Evolutionary conservation across 495 filamentous ascomycete genomes (phyloP), one percentile per base, ranked within the genome.

Genomic region (Poronia punctata): DNA sequence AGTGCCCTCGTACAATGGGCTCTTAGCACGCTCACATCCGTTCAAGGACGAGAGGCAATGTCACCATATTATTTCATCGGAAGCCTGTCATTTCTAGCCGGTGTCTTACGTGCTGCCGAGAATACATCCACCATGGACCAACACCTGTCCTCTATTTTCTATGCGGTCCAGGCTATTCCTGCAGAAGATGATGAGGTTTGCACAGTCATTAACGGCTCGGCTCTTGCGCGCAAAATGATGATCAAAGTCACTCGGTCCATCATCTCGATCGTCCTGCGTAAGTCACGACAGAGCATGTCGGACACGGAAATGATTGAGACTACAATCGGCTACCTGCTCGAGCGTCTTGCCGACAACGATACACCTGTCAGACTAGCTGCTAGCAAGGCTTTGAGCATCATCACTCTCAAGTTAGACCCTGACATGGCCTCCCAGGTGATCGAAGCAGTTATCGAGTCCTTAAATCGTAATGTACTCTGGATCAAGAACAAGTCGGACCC

Each of bases 361-460:
- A 96, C 89, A 0, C 83, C 85, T 5, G 86, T 97, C 20, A 72
- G 92, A 25, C 77, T 93, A 58, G 83, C 90, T 23, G 85, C 90
- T 7, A 93, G 87, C 61, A 99, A 99, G 63, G 83, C 88, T 10
- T 73, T 97, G 33, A 93, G 86, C 47, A 73, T 94, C 19, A 78
- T 97, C 47, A 80, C 88, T 0, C 62, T 86, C 36, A 84, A 84
- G 50, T 64, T 98, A 3, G 77, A 88, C 20, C 55, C 76, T 0
- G 82, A 82, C 9, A 88, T 95, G 80, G 87, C 82, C 0, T 71
- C 75, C 0, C 82, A 96, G 37, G 80, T 97, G 12, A 80, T 95
- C 16, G 84, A 95, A 44, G 86, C 86, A 0, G 78, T 96, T 21
- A 72, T 92, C 36, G 78, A 77, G 7, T 76, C 74, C 2, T 66